Conservation (phyloP, 2,329 filamentous ascomycete genomes). For the Lasiodiplodia hormozganensis region DNA sequence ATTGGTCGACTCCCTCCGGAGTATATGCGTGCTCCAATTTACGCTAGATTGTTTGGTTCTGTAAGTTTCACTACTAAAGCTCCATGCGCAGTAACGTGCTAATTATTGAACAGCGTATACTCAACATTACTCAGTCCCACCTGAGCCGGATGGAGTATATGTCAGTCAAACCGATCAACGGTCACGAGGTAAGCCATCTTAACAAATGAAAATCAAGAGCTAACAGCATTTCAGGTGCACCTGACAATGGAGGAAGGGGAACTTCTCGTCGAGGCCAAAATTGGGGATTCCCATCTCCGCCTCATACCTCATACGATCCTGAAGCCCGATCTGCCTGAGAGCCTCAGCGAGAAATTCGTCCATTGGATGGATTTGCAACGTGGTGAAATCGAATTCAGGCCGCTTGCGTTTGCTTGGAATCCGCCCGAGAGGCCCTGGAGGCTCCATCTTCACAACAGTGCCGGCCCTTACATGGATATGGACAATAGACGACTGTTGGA, state of each 20-base stretch:
- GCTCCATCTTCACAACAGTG: neutral
- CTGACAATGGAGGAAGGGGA: constrained; percentile 43
- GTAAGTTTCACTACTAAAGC: neutral
- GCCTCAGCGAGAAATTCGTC: constrained; percentile 35
- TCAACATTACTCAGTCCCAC: neutral
- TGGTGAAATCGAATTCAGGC: constrained; percentile 44
- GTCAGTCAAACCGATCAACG: neutral
- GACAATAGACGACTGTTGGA: constrained; percentile 29
- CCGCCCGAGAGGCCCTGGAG: neutral
- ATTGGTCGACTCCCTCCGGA: constrained; percentile 55
- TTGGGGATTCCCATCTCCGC: constrained; percentile 32
- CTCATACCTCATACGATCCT: constrained; percentile 47
- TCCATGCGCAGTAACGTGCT: no score
- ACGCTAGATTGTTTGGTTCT: constrained; percentile 53
- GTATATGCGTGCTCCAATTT: constrained; percentile 53
- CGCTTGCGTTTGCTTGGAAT: constrained; percentile 36
- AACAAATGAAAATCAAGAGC: no score
- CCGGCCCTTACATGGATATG: constrained; percentile 1
- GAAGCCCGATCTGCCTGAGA: constrained; percentile 39
- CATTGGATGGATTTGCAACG: constrained; percentile 37
- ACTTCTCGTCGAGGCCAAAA: constrained; percentile 37
- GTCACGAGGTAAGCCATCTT: constrained; percentile 1
- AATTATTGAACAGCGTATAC: constrained; percentile 7
- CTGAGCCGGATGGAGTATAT: neutral
- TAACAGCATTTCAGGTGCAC: constrained; percentile 40